Conservation (phyloP, 2,329 filamentous ascomycete species). For the Gnomoniopsis smithogilvyi region DNA sequence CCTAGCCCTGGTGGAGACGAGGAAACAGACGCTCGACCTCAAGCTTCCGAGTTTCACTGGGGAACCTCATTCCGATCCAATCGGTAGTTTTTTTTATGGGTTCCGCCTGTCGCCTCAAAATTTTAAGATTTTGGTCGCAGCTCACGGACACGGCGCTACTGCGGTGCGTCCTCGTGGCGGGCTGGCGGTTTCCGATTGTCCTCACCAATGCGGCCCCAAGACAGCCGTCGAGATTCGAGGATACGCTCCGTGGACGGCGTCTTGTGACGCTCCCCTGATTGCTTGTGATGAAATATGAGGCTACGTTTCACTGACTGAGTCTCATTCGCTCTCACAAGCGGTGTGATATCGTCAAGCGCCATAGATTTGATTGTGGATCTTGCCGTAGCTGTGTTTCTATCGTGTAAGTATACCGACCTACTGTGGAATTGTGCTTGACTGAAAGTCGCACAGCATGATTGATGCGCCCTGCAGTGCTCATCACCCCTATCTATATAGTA, state of each 20-base stretch:
- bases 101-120: neutral
- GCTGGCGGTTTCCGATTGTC: neutral
- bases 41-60: too few relatives aligned
- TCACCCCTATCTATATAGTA: neutral
- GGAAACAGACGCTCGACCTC: neutral
- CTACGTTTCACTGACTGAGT: slow-evolving; percentile 5
- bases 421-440: neutral
- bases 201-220: neutral
- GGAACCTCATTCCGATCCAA: neutral
- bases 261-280: neutral
- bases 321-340: neutral
- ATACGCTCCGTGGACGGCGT: neutral
- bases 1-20: neutral
- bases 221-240: neutral
- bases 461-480: neutral
- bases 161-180: neutral
- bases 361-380: neutral
- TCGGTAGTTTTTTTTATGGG: neutral
- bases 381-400: neutral
- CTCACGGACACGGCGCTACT: neutral
- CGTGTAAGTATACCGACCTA: neutral
- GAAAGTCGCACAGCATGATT: neutral
- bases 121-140: neutral
- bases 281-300: neutral
- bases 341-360: neutral